These are phyloP conservation scores for Kodamaea ohmeri DNA, from an alignment of 1,139 yeast species.

Conservation along the genomic window DNA sequence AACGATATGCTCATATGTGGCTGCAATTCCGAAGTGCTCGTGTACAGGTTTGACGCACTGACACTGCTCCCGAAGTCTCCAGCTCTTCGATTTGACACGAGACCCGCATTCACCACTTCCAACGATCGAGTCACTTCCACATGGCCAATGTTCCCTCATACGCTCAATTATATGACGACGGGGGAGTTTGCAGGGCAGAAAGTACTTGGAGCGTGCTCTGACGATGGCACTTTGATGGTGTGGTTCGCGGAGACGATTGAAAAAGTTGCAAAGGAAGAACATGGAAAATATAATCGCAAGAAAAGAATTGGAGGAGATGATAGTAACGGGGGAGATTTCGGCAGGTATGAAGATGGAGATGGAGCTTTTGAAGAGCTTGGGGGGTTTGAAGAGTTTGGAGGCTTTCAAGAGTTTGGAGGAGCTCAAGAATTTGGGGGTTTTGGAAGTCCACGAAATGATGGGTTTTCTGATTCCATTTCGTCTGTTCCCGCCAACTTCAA, in stretches of 20 bases:
- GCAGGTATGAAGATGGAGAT: too few relatives aligned
- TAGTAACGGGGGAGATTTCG: too few relatives aligned
- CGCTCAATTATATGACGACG: slow-evolving; percentile 46
- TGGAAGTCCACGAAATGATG: too few relatives aligned
- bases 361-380: too few relatives aligned
- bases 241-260: slow-evolving; percentile 38
- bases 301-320: too few relatives aligned
- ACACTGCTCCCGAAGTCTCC: slow-evolving; percentile 23
- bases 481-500: too few relatives aligned
- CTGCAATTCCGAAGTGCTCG: slow-evolving; percentile 28
- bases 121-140: slow-evolving; percentile 42
- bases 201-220: slow-evolving; percentile 49
- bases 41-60: slow-evolving; percentile 28
- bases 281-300: too few relatives aligned
- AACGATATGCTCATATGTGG: slow-evolving; percentile 27
- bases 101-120: slow-evolving; percentile 37
- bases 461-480: too few relatives aligned
- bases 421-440: slow-evolving; percentile 2
- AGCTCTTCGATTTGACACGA: slow-evolving; percentile 38
- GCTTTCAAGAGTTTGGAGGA: too few relatives aligned
- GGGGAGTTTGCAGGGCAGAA: slow-evolving; percentile 29
- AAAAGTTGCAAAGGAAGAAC: too few relatives aligned
- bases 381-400: too few relatives aligned
- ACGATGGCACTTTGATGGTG: slow-evolving; percentile 54
- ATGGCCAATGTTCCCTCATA: slow-evolving; percentile 55